These are phyloP conservation scores for Protomyces lactucae-debilis DNA, from an alignment of 1,139 yeast genomes.

Conservation along the genomic window DNA sequence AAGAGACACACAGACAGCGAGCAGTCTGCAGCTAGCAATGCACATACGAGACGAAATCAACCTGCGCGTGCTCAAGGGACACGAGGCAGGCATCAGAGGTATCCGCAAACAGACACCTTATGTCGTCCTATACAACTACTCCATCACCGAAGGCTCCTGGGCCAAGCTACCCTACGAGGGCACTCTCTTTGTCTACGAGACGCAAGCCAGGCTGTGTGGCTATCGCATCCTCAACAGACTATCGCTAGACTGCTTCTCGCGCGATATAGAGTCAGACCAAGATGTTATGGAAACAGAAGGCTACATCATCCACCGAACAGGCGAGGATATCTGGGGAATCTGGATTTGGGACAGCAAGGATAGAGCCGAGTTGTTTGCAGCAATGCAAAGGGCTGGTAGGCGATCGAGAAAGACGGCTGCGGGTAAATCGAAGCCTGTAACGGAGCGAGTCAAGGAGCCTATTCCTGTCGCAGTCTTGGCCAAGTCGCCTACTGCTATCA, in stretches of 20 bases:
- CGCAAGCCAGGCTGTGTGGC: constrained; percentile 7
- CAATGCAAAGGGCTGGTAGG: constrained; percentile 2
- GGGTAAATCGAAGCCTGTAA: neutral
- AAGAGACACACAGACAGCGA: neutral
- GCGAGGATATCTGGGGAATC: constrained; percentile 24
- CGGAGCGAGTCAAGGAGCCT: neutral
- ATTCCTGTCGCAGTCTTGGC: too few species aligned
- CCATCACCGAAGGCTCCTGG: constrained; percentile 9
- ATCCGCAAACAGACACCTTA: constrained; percentile 15
- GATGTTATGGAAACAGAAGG: constrained; percentile 26
- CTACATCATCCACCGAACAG: constrained; percentile 14
- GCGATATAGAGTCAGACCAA: neutral
- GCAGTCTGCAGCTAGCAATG: neutral
- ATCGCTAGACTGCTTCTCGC: constrained; percentile 21
- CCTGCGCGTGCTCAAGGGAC: constrained; percentile 17
- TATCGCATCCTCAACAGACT: constrained; percentile 17
- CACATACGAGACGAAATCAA: constrained; percentile 20
- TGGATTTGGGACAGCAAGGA: constrained; percentile 26
- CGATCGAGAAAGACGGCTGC: neutral
- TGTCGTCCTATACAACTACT: constrained; percentile 25
- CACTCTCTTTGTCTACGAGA: constrained; percentile 18
- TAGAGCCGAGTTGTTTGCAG: constrained; percentile 4
- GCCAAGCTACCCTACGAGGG: constrained; percentile 20
- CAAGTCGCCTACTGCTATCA: neutral
- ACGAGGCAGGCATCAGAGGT: constrained; percentile 7